Conservation (phyloP, 768 basidiomycete genomes). For the Tulasnella sp. region DNA sequence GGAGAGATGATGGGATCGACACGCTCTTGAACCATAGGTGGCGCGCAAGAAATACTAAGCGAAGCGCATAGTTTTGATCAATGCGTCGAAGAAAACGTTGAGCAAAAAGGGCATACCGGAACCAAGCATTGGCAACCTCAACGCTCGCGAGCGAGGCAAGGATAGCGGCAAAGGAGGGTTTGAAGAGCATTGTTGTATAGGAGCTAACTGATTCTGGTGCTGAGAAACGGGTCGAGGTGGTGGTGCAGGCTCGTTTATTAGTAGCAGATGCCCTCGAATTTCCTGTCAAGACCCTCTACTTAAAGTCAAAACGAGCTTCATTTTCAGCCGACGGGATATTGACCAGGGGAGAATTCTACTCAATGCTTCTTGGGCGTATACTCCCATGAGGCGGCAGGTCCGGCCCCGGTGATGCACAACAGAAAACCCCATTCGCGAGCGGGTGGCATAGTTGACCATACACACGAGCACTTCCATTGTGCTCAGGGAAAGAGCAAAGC, state of each 20-base stretch:
- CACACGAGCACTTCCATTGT: neutral
- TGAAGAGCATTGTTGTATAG: neutral
- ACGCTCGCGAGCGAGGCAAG: neutral
- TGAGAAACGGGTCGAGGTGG: neutral
- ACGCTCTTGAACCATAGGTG: constrained; percentile 10
- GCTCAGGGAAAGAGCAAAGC: neutral
- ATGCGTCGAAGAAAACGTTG: neutral
- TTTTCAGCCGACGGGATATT: neutral
- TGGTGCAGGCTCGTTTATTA: neutral
- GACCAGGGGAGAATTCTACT: neutral
- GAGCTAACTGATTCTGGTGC: neutral
- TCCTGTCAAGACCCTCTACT: no score
- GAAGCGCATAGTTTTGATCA: neutral
- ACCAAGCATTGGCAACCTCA: constrained; percentile 6
- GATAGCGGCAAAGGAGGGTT: neutral
- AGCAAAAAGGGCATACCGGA: neutral
- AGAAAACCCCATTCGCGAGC: neutral
- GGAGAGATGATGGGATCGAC: constrained; percentile 11
- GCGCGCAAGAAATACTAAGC: neutral
- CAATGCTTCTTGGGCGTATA: no score
- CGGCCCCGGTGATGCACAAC: neutral
- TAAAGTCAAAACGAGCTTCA: neutral
- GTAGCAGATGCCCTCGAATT: neutral
- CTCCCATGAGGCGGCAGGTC: neutral
- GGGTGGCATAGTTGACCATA: neutral